Conservation (phyloP, 2,329 filamentous ascomycete genomes). For the Paradendryphiella salina region DNA sequence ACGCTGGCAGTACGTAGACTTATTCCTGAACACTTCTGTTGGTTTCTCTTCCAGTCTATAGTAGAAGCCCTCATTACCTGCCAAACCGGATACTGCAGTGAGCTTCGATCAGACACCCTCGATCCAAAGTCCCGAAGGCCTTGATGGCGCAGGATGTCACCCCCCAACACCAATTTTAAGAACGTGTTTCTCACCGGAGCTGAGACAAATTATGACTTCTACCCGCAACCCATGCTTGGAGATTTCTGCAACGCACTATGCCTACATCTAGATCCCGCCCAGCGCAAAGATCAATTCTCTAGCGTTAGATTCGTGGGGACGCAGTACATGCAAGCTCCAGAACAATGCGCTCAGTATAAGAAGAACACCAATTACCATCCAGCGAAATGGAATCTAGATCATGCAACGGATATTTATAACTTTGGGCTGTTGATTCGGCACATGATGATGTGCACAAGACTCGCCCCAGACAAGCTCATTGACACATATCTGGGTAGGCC, state of each 20-base stretch:
- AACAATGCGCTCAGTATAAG: neutral
- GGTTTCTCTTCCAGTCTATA: conserved; percentile 4
- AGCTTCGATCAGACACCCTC: neutral
- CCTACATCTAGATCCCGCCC: neutral
- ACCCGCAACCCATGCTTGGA: conserved; percentile 3
- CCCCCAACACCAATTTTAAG: neutral
- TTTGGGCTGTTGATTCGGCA: conserved; percentile 1
- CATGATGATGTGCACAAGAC: conserved; percentile 7
- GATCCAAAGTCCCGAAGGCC: neutral
- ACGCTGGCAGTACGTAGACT: too few relatives aligned
- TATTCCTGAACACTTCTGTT: conserved; percentile 10
- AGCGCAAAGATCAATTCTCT: neutral
- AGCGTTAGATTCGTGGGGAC: neutral
- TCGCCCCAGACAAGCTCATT: neutral
- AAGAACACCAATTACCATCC: neutral
- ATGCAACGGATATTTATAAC: conserved; percentile 1
- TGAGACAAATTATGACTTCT: conserved; percentile 3
- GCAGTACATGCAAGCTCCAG: neutral
- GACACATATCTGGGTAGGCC: neutral
- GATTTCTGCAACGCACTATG: conserved; percentile 1
- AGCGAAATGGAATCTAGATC: neutral
- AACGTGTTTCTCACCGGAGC: conserved; percentile 4
- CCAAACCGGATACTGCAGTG: neutral
- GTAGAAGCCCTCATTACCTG: conserved; percentile 5
- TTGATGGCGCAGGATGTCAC: neutral